phyloP scores from a whole-genome alignment of 1,139 yeast species.

The Yamadazyma kanchanaburiensis region DNA sequence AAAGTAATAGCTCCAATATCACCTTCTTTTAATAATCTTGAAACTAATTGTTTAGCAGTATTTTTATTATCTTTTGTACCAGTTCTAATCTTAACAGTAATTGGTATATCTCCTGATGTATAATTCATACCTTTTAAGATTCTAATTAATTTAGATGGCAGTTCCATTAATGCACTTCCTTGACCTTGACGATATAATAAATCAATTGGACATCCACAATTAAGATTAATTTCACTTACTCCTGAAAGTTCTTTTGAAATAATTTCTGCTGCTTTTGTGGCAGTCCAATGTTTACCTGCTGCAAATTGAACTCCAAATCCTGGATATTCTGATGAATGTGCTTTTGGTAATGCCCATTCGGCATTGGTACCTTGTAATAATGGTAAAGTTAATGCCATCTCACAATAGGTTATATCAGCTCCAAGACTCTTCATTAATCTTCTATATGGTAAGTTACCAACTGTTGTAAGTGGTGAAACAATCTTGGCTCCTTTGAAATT shows the following conservation, averaged over 20 bases:
- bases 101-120: constrained; percentile 84
- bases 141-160: constrained; percentile 75
- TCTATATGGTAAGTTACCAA: constrained; percentile 94
- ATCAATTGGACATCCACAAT: constrained; percentile 98
- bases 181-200: constrained; percentile 89
- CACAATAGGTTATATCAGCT: constrained; percentile 90
- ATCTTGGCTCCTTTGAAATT: constrained; percentile 73
- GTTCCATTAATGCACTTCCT: constrained; percentile 91
- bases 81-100: constrained; percentile 87
- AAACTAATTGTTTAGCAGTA: constrained; percentile 74
- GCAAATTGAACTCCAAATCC: constrained; percentile 96
- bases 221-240: constrained; percentile 79
- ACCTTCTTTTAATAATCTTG: constrained; percentile 68
- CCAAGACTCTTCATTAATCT: constrained; percentile 88
- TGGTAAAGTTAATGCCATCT: constrained; percentile 90
- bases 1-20: constrained; percentile 89
- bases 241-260: constrained; percentile 52
- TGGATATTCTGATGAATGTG: constrained; percentile 77
- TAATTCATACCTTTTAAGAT: constrained; percentile 87
- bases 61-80: constrained; percentile 86
- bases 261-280: constrained; percentile 85
- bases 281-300: constrained; percentile 89
- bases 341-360: constrained; percentile 97
- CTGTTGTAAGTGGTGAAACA: constrained; percentile 94
- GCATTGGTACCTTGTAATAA: constrained; percentile 84